Conservation (phyloP, 2,329 filamentous ascomycete genomes). For the Cephalotrichum gorgonifer region DNA sequence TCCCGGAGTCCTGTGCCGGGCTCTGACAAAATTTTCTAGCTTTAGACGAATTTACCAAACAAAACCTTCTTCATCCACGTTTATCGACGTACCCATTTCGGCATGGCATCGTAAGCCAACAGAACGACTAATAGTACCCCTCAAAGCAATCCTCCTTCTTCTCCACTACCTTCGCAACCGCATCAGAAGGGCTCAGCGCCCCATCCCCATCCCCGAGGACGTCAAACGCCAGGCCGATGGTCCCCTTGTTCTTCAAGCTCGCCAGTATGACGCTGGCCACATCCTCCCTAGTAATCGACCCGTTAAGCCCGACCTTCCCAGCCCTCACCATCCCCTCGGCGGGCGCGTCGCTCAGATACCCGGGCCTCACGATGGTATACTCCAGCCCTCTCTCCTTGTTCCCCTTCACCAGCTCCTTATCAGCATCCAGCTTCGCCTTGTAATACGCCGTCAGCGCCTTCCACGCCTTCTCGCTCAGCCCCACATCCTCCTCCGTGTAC, state of each 20-base stretch:
- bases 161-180: constrained; percentile 24
- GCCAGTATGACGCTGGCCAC: constrained; percentile 30
- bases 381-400: constrained; percentile 25
- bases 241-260: constrained; percentile 26
- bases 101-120: neutral
- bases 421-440: constrained; percentile 30
- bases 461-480: constrained; percentile 25
- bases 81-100: neutral
- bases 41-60: no score
- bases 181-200: constrained; percentile 19
- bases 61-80: neutral
- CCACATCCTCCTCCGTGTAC: constrained; percentile 27
- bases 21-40: no score
- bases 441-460: constrained; percentile 25
- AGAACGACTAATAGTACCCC: constrained; percentile 12
- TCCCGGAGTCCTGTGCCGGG: no score
- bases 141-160: constrained; percentile 20
- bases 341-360: constrained; percentile 24
- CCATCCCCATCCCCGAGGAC: constrained; percentile 26
- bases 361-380: constrained; percentile 34
- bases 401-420: constrained; percentile 24
- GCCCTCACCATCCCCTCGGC: constrained; percentile 26
- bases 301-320: constrained; percentile 26
- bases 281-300: constrained; percentile 29
- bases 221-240: constrained; percentile 31